Evolutionary conservation across 371 early-diverging fungal genomes (phyloP).

Genomic region (Mortierella sp.): DNA sequence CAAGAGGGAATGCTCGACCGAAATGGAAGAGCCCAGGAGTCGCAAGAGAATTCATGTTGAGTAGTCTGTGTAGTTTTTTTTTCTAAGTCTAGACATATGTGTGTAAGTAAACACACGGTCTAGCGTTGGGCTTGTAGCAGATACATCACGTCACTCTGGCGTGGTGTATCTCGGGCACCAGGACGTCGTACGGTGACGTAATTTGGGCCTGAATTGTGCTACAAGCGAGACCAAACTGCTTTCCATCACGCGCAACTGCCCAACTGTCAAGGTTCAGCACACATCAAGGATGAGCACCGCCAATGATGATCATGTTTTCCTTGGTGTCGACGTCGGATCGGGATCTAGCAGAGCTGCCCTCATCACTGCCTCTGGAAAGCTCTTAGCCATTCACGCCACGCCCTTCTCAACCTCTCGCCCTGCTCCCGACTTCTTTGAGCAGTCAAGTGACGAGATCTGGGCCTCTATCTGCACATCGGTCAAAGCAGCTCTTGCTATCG

Average conservation of each 20-base stretch:
- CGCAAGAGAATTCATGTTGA: too few species aligned
- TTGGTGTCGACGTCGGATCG: constrained; percentile 81
- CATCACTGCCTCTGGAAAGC: constrained; percentile 61
- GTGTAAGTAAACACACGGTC: too few species aligned
- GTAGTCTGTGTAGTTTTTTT: too few species aligned
- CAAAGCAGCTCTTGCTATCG: constrained; percentile 50
- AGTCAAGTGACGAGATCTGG: constrained; percentile 80
- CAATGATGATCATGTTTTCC: constrained; percentile 46
- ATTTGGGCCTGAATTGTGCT: too few species aligned
- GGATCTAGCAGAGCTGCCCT: constrained; percentile 74
- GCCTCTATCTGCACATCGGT: constrained; percentile 61
- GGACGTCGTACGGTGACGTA: too few species aligned
- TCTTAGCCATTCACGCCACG: constrained; percentile 59
- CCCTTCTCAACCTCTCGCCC: constrained; percentile 62
- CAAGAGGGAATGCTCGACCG: too few species aligned
- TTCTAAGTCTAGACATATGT: too few species aligned
- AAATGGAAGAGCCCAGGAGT: too few species aligned
- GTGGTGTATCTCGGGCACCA: too few species aligned
- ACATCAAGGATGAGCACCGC: constrained; percentile 15
- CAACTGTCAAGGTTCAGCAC: neutral
- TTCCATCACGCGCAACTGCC: neutral
- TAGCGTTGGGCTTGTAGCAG: too few species aligned
- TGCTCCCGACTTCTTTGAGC: constrained; percentile 69
- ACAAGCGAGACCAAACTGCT: too few species aligned
- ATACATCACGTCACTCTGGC: too few species aligned